Evolutionary conservation across 306 rosid species (phyloP), one percentile per base, ranked within the genome.

Genomic region (Sicyos edulis): DNA sequence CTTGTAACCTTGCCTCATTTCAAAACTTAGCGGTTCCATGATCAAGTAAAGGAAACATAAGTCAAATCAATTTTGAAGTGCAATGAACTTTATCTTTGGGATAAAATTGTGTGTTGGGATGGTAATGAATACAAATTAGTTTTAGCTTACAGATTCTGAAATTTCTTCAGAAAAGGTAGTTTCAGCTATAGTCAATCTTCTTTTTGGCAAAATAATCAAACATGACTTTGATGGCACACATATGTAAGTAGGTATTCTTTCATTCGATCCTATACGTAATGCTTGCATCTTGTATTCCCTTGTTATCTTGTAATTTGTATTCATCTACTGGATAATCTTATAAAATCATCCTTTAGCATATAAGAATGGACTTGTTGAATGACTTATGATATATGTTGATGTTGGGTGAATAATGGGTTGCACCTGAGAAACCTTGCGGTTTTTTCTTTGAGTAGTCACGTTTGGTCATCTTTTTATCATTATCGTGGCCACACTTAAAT

Each of bases 91-190:
- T 4, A 14, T 57, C 22, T 22, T 37, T 57, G 15, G 44, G 44
- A 24, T 14, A 14, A 57, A 57, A 57, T 22, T 9, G 26, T 57
- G 22, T 21, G 15, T 20, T 29, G 66, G 12, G 44, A 29, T 60
- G 66, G n/a, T 42, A 42, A 60, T 26, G 66, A 60, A 60, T 57
- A 57, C 63, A 57, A 12, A 54, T 22, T 57, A 10, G 63, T 22
- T 57, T 32, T 57, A 21, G 24, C 26, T 59, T 54, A 59, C 40
- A 26, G 45, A 29, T 60, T 26, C 19, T 60, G 44, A 29, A 60
- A 11, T 60, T 60, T 26, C 64, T 60, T 7, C 9, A n/a, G n/a
- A 24, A 10, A 16, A 62, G 22, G 6, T 12, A 9, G 20, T n/a
- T 9, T 37, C 50, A 1, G 0, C 12, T 15, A 4, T 62, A 34